A percentile compares a stretch with the other conserved stretches of the same genome.
Evolutionary conservation across 805 yeast genomes (phyloP).

Genomic region (Wickerhamiella slavikovae): DNA sequence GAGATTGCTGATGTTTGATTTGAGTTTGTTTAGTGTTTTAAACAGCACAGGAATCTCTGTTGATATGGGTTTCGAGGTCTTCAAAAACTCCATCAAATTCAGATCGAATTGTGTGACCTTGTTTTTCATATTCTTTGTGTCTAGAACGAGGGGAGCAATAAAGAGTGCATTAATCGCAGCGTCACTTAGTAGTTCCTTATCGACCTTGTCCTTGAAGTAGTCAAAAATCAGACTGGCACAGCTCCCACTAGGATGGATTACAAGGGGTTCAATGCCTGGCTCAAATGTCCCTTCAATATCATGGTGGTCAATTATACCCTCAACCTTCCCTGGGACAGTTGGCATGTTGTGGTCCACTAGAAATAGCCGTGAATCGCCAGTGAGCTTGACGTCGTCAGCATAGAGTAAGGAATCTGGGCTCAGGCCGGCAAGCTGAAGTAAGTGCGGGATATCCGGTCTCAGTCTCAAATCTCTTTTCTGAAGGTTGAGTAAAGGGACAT

Average conservation of each 20-base stretch:
- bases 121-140: slow-evolving; percentile 46
- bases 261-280: slow-evolving; percentile 16
- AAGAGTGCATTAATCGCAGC: slow-evolving; percentile 27
- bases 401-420: slow-evolving; percentile 32
- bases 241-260: slow-evolving; percentile 30
- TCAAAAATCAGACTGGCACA: slow-evolving; percentile 57
- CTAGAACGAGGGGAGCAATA: slow-evolving; percentile 52
- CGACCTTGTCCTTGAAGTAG: slow-evolving; percentile 26
- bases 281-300: slow-evolving; percentile 36
- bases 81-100: slow-evolving; percentile 24
- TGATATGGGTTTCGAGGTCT: slow-evolving; percentile 9
- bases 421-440: slow-evolving; percentile 29
- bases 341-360: slow-evolving; percentile 48
- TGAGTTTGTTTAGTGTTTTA: slow-evolving; percentile 25
- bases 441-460: slow-evolving; percentile 47
- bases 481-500: slow-evolving; percentile 60
- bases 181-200: slow-evolving; percentile 8
- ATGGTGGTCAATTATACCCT: slow-evolving; percentile 73
- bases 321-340: slow-evolving; percentile 22
- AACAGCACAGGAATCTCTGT: slow-evolving; percentile 12
- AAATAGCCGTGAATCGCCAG: slow-evolving; percentile 22
- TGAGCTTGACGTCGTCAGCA: slow-evolving; percentile 36
- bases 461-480: slow-evolving; percentile 41
- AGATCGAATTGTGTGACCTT: slow-evolving; percentile 41
- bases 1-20: slow-evolving; percentile 44